These are phyloP conservation scores for Xylariaceae sp. DNA, from an alignment of 2,329 filamentous ascomycete species.

Conservation along the genomic window DNA sequence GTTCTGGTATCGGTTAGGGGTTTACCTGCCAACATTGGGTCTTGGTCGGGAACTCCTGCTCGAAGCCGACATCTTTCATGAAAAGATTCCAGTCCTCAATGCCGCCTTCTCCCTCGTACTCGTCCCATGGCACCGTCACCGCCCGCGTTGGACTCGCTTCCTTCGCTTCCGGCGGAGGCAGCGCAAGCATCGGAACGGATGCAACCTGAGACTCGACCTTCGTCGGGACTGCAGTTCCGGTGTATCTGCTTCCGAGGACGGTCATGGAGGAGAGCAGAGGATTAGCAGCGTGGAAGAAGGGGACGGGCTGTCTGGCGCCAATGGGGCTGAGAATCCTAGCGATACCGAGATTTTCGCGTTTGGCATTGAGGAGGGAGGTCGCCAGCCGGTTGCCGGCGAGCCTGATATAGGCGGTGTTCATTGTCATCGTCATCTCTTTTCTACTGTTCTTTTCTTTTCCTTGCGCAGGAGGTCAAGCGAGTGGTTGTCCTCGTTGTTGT, in stretches of 20 bases:
- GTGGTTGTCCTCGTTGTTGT: too few relatives aligned
- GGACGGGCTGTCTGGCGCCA: background rate
- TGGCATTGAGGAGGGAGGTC: background rate
- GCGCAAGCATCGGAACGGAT: background rate
- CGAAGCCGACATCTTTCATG: constrained; percentile 40
- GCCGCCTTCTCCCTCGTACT: constrained; percentile 19
- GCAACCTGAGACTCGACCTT: constrained; percentile 6
- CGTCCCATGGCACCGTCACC: constrained; percentile 2
- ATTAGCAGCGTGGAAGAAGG: background rate
- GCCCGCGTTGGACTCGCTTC: too few relatives aligned
- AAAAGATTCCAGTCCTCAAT: constrained; percentile 43
- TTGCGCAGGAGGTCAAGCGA: too few relatives aligned
- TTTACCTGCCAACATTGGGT: constrained; percentile 42
- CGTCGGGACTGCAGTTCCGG: constrained; percentile 7
- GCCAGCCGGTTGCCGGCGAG: background rate
- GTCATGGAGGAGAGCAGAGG: background rate
- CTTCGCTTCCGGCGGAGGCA: too few relatives aligned
- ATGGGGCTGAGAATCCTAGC: background rate
- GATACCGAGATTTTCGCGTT: background rate
- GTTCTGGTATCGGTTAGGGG: too few relatives aligned
- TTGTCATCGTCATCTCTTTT: background rate
- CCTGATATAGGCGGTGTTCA: background rate
- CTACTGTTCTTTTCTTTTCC: too few relatives aligned
- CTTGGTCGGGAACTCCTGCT: constrained; percentile 37
- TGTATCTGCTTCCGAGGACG: background rate